These are phyloP conservation scores for Urostyla sp. DNA, from an alignment of 73 alveolate species.

Conservation along the genomic window DNA sequence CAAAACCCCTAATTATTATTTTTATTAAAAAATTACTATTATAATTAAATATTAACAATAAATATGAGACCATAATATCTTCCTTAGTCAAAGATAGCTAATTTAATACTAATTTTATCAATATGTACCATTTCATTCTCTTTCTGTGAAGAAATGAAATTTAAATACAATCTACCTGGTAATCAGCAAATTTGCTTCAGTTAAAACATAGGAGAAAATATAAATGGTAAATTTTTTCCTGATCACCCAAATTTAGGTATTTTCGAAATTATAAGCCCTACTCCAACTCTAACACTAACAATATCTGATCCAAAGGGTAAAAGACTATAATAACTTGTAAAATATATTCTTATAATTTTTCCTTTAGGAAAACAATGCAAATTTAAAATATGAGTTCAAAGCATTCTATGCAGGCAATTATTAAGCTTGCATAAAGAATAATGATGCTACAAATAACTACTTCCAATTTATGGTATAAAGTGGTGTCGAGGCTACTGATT, in stretches of 20 bases:
- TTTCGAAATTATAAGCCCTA: slow-evolving; percentile 2
- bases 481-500: slow-evolving; percentile 54
- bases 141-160: slow-evolving; percentile 34
- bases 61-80: neutral
- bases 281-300: slow-evolving; percentile 1
- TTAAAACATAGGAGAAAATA: slow-evolving; percentile 38
- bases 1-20: neutral
- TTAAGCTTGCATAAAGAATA: slow-evolving; percentile 24
- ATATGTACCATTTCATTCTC: neutral
- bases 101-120: neutral
- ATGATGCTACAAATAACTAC: neutral
- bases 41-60: neutral
- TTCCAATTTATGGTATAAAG: slow-evolving; percentile 44
- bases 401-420: slow-evolving; percentile 42
- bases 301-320: slow-evolving; percentile 56
- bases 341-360: neutral
- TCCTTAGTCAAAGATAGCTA: neutral
- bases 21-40: neutral
- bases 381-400: slow-evolving; percentile 29
- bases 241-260: slow-evolving; percentile 10
- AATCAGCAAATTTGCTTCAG: slow-evolving; percentile 5
- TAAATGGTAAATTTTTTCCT: slow-evolving; percentile 20
- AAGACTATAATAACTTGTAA: slow-evolving; percentile 7
- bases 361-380: slow-evolving; percentile 2
- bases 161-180: slow-evolving; percentile 6